Conservation (phyloP, 1,139 yeast species). For the Debaryomyces udenii region DNA sequence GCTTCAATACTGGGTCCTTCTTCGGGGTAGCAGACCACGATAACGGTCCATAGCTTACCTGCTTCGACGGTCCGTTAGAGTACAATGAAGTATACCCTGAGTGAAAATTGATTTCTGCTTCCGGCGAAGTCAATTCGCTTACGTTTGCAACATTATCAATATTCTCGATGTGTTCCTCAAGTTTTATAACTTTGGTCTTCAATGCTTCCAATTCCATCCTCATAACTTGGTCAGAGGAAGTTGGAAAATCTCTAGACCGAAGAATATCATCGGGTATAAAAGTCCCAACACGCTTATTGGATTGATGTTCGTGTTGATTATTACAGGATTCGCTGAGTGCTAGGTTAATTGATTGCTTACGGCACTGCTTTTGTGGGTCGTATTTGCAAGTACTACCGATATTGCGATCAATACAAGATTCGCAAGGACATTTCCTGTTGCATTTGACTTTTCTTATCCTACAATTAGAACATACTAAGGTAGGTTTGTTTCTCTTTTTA, state of each 20-base stretch:
- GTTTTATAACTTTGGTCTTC: too few species aligned
- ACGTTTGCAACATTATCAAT: too few species aligned
- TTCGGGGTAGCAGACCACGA: too few species aligned
- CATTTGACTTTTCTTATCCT: conserved; percentile 45
- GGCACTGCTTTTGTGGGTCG: conserved; percentile 1
- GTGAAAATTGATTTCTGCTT: too few species aligned
- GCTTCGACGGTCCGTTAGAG: too few species aligned
- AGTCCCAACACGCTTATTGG: not conserved
- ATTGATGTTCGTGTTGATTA: not conserved
- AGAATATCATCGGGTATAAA: not conserved
- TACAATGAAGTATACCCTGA: too few species aligned
- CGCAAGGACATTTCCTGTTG: conserved; percentile 33
- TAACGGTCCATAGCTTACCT: too few species aligned
- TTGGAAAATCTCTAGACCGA: conserved; percentile 25
- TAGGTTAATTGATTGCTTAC: not conserved
- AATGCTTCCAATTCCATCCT: conserved; percentile 6
- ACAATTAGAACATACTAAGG: conserved; percentile 43
- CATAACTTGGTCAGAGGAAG: conserved; percentile 22
- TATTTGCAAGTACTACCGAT: conserved; percentile 33
- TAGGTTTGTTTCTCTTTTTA: conserved; percentile 31
- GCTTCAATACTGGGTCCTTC: too few species aligned
- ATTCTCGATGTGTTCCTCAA: too few species aligned
- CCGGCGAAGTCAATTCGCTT: too few species aligned
- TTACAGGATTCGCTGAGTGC: not conserved
- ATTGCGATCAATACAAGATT: conserved; percentile 32